Evolutionary conservation across 805 yeast species (phyloP), one percentile per base, ranked within the genome.

Genomic region (Metschnikowia bowlesiae): DNA sequence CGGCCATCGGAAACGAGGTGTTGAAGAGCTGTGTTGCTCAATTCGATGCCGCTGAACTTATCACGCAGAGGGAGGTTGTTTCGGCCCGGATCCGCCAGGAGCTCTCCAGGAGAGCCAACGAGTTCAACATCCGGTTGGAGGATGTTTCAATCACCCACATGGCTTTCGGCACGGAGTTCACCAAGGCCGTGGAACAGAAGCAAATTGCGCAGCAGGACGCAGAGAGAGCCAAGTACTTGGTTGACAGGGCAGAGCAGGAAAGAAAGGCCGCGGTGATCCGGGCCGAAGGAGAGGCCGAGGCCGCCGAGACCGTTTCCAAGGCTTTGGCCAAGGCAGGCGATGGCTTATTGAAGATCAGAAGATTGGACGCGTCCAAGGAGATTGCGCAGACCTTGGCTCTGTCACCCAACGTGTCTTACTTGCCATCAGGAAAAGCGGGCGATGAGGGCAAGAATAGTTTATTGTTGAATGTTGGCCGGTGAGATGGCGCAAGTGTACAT

Each of bases 191-290:
- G 53, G 99, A 94, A 74, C 96, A 89, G 74, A 94, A 94, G 69
- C 98, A 94, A 73, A 95, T 94, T 71, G 99, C 99, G 32, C 99
- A 94, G 74, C 99, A 94, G 73, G 99, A 94, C 66, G 98, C 99
- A 26, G 98, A 94, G 75, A 81, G 99, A 59, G 97, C 98, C 52
- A 87, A 86, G 64, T 94, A 82, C 65, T 76, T 61, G 54, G 58
- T 94, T 49, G 97, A 91, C 65, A 87, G 87, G 66, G 98, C 98
- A 8, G 97, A 94, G 70, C 99, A 94, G 74, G 98, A 92, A 70
- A 83, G 96, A 66, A 91, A 87, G 69, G 99, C 98, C 2, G 76
- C 88, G 44, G 89, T 94, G 62, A 91, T 94, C 59, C 83, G 98
- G 63, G 99, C 99, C 30, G 99, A 94, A 72, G 99, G 98, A 73